Base-by-base conservation (phyloP, 306 rosid genomes). In the Casuarina equisetifolia region DNA sequence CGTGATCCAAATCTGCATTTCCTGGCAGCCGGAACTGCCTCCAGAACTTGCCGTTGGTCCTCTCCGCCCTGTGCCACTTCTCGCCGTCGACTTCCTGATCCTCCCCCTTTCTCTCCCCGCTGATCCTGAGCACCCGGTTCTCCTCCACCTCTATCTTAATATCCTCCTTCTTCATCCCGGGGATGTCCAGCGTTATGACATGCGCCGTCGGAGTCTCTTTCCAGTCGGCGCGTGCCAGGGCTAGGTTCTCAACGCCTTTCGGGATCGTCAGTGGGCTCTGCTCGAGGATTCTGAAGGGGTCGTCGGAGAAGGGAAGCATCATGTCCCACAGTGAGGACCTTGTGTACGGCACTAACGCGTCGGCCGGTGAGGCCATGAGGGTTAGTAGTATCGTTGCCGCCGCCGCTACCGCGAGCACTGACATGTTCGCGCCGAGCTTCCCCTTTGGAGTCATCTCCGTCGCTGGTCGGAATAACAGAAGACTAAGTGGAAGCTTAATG, bases 171-270 rank as follows among this genome's bases (percentile, higher is more conserved):
- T 75, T 87, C 85, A 87, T 6, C 45, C 89, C 91, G 0, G 89
- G 87, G 0, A 85, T 2, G 67, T 87, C 91, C 61, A 87, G 3
- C 2, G 44, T 2, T 8, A 87, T 84, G 12, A 78, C 32, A 19
- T 87, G 91, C 3, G 58, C 80, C 0, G 80, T 11, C 0, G 80
- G 9, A 0, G 84, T 88, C 69, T 85, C 87, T 59, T 76, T 85
- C 91, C 88, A 87, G 44, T 87, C 91, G 2, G 87, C 87, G 13
- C 84, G 85, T 1, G 90, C 92, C 58, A 84, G 35, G 0, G 88
- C 83, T 0, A 84, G 58, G 1, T 69, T 51, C 0, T 81, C 89
- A 5, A 74, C 2, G 5, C 68, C 78, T 32, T 36, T 64, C 38
- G 85, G 81, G 32, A 83, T 12, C 51, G 74, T 76, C 2, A 78